phyloP scores from a whole-genome alignment of 108 stramenopile species.

The Mediolabrus comicus region DNA sequence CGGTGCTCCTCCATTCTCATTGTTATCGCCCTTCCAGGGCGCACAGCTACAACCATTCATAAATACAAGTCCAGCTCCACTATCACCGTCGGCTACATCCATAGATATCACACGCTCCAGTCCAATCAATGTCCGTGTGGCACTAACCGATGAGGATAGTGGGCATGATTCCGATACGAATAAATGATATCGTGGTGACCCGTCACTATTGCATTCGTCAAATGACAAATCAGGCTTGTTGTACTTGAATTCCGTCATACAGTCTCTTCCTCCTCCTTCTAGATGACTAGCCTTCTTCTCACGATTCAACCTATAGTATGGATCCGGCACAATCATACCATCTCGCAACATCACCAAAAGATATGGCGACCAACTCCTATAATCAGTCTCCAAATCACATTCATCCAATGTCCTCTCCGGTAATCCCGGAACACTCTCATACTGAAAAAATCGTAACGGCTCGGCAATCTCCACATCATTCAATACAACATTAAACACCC shows the following conservation, averaged over 20 bases:
- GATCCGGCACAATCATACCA: conserved; percentile 21
- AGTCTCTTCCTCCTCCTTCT: background rate
- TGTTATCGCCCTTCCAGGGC: conserved; percentile 8
- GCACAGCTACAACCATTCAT: conserved; percentile 6
- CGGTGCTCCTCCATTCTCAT: background rate
- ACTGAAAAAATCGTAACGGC: conserved; percentile 6
- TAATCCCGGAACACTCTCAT: background rate
- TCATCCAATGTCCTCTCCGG: background rate
- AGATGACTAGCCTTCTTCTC: no score
- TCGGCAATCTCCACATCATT: background rate
- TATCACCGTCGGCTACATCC: conserved; percentile 15
- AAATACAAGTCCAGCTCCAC: conserved; percentile 15
- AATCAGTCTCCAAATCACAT: conserved; percentile 13
- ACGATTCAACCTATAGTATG: background rate
- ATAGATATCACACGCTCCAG: conserved; percentile 12
- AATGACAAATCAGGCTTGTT: background rate
- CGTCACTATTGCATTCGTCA: background rate
- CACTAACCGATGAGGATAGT: background rate
- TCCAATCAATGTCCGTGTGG: conserved; percentile 6
- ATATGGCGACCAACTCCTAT: conserved; percentile 4
- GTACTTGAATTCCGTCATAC: background rate
- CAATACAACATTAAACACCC: background rate
- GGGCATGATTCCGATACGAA: conserved; percentile 6
- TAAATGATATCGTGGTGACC: conserved; percentile 8
- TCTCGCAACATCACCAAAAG: conserved; percentile 7